These are phyloP conservation scores for Podospora tetraspora DNA, from an alignment of 495 filamentous ascomycete genomes.

Conservation along the genomic window DNA sequence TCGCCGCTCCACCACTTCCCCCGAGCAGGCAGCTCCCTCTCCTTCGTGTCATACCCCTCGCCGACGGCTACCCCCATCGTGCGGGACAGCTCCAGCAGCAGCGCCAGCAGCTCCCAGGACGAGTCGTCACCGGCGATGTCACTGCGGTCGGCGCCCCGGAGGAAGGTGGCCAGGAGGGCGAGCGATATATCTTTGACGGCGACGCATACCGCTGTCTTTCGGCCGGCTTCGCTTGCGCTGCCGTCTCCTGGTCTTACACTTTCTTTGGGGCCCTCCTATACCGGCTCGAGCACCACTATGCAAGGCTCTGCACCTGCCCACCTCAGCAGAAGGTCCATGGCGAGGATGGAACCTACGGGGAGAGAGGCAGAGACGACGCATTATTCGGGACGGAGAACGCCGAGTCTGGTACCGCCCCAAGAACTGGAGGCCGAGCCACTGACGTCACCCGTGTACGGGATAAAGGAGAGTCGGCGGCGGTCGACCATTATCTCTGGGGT, in stretches of 20 bases:
- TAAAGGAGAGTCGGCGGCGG: slow-evolving; percentile 1
- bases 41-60: slow-evolving; percentile 39
- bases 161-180: slow-evolving; percentile 7
- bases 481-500: slow-evolving; percentile 4
- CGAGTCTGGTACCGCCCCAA: not conserved
- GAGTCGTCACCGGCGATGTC: not conserved
- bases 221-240: not conserved
- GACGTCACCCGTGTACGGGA: not conserved
- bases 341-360: no score
- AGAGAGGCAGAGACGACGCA: not conserved
- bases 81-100: slow-evolving; percentile 37
- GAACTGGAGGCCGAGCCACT: not conserved
- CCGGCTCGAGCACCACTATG: no score
- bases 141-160: slow-evolving; percentile 11
- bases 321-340: not conserved
- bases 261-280: slow-evolving; percentile 14
- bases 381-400: not conserved
- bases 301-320: not conserved
- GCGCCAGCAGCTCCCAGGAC: not conserved
- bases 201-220: not conserved
- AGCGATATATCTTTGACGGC: slow-evolving; percentile 10
- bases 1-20: slow-evolving; percentile 31
- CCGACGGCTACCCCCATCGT: slow-evolving; percentile 8
- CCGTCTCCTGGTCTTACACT: slow-evolving; percentile 30
- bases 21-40: slow-evolving; percentile 40